A percentile compares a stretch with the other conserved stretches of the same genome.
Evolutionary conservation across 2,329 filamentous ascomycete species (phyloP).

Genomic region (Aureobasidium sp.): DNA sequence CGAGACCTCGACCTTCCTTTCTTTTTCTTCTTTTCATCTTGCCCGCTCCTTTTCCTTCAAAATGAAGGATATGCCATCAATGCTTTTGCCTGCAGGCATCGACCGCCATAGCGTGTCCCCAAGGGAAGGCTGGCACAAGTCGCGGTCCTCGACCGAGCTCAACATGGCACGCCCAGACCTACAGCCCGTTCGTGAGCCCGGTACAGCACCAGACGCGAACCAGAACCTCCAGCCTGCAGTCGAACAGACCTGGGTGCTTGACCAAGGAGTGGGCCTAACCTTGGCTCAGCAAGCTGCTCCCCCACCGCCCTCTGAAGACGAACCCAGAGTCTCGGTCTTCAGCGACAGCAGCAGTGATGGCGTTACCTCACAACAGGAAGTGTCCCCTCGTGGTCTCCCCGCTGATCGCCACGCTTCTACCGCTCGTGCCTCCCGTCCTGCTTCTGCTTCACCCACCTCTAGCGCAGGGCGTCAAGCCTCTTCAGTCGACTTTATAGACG

Average conservation of each 20-base stretch:
- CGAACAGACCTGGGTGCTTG: neutral
- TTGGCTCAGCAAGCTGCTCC: neutral
- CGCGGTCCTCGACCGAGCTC: neutral
- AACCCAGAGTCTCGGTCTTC: no score
- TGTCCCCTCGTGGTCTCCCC: neutral
- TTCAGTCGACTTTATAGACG: no score
- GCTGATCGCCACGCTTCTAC: neutral
- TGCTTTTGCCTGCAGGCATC: neutral
- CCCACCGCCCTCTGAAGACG: neutral
- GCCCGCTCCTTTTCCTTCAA: neutral
- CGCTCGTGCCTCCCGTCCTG: neutral
- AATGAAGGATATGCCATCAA: neutral
- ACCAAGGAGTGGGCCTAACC: neutral
- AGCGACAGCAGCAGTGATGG: neutral
- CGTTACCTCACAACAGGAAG: neutral
- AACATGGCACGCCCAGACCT: neutral
- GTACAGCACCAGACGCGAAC: neutral
- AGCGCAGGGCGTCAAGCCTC: neutral
- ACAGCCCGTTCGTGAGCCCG: neutral
- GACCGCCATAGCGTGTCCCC: neutral
- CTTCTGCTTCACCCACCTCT: neutral
- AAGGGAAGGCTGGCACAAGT: neutral
- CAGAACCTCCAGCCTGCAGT: no score
- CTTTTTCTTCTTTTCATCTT: neutral
- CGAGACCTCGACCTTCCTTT: neutral